These are phyloP conservation scores for Viola pubescens DNA, from an alignment of 441 rosid species.

Conservation along the genomic window DNA sequence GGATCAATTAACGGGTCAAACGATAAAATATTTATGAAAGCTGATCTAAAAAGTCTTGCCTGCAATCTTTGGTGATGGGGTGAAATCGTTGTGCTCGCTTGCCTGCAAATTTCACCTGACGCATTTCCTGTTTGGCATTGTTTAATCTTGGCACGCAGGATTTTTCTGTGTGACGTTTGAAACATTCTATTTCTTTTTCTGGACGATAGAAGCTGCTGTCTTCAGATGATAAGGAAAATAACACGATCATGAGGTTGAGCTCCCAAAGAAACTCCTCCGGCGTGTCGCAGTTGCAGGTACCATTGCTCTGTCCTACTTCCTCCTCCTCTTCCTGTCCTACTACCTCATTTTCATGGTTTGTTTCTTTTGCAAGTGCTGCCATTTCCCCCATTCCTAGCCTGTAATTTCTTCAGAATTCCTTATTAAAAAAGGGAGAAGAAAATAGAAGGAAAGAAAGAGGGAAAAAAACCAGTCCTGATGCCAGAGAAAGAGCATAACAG, in stretches of 20 bases:
- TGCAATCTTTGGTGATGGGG: constrained; percentile 30
- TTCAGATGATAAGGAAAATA: constrained; percentile 22
- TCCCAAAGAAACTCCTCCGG: constrained; percentile 17
- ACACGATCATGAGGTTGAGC: constrained; percentile 26
- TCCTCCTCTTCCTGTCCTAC: no score
- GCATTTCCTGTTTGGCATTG: constrained; percentile 15
- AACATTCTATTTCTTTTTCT: not conserved
- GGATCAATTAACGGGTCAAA: no score
- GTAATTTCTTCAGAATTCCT: no score
- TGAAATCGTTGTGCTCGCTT: constrained; percentile 30
- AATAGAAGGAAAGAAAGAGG: no score
- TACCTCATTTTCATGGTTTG: not conserved
- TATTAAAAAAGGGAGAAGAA: no score
- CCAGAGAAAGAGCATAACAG: no score
- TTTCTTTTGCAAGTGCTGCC: constrained; percentile 14
- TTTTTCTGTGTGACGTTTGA: constrained; percentile 19
- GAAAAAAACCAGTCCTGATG: no score
- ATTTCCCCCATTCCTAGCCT: not conserved
- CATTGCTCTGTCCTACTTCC: no score
- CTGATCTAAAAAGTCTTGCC: constrained; percentile 17
- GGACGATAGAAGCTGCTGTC: constrained; percentile 5
- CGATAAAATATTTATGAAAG: not conserved
- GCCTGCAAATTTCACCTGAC: constrained; percentile 22
- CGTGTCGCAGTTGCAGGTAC: no score
- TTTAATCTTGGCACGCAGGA: constrained; percentile 11